Evolutionary conservation across 139 green algal species (phyloP), one percentile per base, ranked within the genome.

Genomic region (Micractinium conductrix): DNA sequence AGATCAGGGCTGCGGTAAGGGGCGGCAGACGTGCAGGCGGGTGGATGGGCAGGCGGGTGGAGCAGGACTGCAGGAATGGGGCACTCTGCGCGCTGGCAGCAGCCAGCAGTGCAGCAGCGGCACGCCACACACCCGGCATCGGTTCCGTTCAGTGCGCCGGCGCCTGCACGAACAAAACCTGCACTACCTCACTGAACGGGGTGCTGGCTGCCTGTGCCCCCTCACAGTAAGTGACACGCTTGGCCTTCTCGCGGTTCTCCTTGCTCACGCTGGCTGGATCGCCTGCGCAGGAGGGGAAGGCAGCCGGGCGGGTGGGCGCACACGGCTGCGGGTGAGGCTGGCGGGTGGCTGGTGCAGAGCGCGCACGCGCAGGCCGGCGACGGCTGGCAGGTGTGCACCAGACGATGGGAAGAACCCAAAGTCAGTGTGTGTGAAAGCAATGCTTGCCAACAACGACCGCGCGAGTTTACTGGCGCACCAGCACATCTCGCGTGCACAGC

Each of bases 201-300:
- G 48, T 16, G 12, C 48, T 58, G 48, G 16, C 48, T 10, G 48
- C 16, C 48, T 58, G 48, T 58, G 48, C 48, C 10, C 10, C 48
- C 65, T 12, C 65, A 80, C 89, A 89, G 71, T 96, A 96, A 0
- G 83, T 83, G 0, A 93, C 89, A 2, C 86, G 83, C 84, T 96
- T 96, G 48, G 92, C 93, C 58, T 91, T 85, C 70, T 94, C 84
- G 0, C 92, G 86, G 9, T 93, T 86, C 44, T 83, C 83, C 12
- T 60, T 68, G 62, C 62, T 86, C 21, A 91, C 70, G 10, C 62
- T 60, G 19, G 21, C 45, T 63, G 45, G 48, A 8, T 63, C 48
- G 35, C 73, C 83, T 87, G 62, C 83, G 65, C 2, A 14, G 3
- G 9, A 33, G 24, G 10, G 16, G 16, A 14, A n/a, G n/a, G n/a